Base-by-base conservation (phyloP, 192 early-diverging fungal genomes). In the Backusella tuberculispora region DNA sequence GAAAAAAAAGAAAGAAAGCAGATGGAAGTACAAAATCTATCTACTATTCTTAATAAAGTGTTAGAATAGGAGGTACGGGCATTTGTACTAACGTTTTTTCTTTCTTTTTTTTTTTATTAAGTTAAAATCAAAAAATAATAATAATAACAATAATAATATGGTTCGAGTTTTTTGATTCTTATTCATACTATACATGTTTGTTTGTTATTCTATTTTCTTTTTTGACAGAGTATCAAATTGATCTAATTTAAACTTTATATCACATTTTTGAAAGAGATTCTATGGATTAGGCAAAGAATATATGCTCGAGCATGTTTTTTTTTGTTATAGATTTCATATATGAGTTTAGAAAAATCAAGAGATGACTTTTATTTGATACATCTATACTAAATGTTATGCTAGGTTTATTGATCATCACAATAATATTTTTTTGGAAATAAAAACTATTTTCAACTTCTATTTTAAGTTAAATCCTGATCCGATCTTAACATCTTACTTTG, bases 1-100 rank as follows among this genome's bases (percentile, higher is more conserved):
- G 29, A 34, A n/a, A n/a, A n/a, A n/a, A n/a, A n/a, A n/a, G n/a
- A n/a, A n/a, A 56, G 12, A 56, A 24, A 10, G 24, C 19, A 21
- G 50, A 21, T 48, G 53, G 53, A 60, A 60, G 53, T 60, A 60
- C 53, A 60, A 60, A 60, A 56, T 26, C 9, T 26, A 60, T 1
- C 7, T 60, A 24, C 53, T 60, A 60, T 24, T 60, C 53, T 60
- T 24, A 60, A 60, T 60, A 60, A 50, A 60, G 53, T 24, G 21
- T 26, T 60, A 12, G 5, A 26, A 26, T 60, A 60, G 53, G 53
- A 60, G 53, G 53, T 60, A 60, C 19, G 9, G 21, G 9, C 9
- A 60, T 60, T 19, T 21, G 19, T 4, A 26, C 0, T 60, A 60
- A 60, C 19, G 10, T 5, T 6, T 43, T 10, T 43, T 43, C 10